A percentile compares a stretch with the other conserved stretches of the same genome.
phyloP scores from a whole-genome alignment of 495 filamentous ascomycete species.

The Pseudotulostoma volvatum region DNA sequence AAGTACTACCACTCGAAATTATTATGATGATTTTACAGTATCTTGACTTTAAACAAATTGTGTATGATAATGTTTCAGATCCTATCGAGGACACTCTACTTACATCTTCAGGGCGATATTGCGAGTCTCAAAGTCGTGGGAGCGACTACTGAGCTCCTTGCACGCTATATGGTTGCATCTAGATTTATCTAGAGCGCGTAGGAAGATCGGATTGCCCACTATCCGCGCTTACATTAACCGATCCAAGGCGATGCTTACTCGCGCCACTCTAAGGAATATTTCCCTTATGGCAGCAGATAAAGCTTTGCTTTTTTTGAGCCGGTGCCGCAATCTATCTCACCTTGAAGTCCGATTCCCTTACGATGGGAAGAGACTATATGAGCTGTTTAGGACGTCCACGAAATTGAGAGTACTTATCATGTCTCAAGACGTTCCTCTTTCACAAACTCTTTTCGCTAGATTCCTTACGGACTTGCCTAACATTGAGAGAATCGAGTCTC shows the following conservation, averaged over 20 bases:
- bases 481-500: conserved; percentile 27
- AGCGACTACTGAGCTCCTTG: conserved; percentile 24
- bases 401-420: conserved; percentile 27
- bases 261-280: conserved; percentile 21
- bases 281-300: conserved; percentile 12
- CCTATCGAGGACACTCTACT: not conserved
- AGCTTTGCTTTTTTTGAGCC: conserved; percentile 19
- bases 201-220: conserved; percentile 22
- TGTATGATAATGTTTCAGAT: conserved; percentile 20
- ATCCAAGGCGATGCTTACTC: conserved; percentile 23
- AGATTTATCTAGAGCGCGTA: conserved; percentile 29
- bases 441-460: conserved; percentile 18
- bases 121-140: conserved; percentile 39
- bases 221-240: conserved; percentile 28
- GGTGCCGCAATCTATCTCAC: conserved; percentile 23
- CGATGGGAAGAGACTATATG: conserved; percentile 11
- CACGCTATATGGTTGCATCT: conserved; percentile 34
- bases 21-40: conserved; percentile 26
- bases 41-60: conserved; percentile 31
- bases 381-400: conserved; percentile 17
- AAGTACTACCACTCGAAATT: conserved; percentile 32
- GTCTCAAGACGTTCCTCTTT: conserved; percentile 17
- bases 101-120: conserved; percentile 22
- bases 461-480: conserved; percentile 22
- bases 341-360: conserved; percentile 16